A percentile compares a stretch with the other conserved stretches of the same genome.
Conservation (phyloP, 2,329 filamentous ascomycete species). For the Phoma herbarum region DNA sequence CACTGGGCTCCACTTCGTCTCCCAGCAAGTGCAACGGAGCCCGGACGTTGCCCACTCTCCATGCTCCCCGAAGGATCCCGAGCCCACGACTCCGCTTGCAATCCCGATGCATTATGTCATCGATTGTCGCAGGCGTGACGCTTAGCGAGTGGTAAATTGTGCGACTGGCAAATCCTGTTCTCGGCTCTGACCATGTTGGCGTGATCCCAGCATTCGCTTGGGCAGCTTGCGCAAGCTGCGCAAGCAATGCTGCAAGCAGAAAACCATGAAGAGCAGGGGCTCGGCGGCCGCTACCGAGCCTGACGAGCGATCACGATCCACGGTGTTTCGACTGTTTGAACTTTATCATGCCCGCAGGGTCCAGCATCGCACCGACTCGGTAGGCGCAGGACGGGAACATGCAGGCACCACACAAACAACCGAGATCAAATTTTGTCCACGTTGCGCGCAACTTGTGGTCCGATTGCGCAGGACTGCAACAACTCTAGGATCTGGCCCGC, state of each 20-base stretch:
- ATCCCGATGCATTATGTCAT: conserved; percentile 33
- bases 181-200: conserved; percentile 34
- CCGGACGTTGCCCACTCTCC: conserved; percentile 13
- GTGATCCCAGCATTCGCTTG: conserved; percentile 22
- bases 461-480: not conserved
- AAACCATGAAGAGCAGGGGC: conserved; percentile 8
- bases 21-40: conserved; percentile 11
- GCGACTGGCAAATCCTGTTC: conserved; percentile 24
- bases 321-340: conserved; percentile 6
- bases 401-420: conserved; percentile 13
- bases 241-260: not conserved
- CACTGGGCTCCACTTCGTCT: conserved; percentile 17
- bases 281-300: conserved; percentile 17
- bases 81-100: conserved; percentile 28
- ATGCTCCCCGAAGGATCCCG: conserved; percentile 25
- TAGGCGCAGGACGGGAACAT: not conserved
- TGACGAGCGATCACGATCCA: conserved; percentile 10
- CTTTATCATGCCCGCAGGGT: conserved; percentile 15
- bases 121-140: conserved; percentile 11
- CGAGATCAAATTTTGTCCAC: conserved; percentile 5
- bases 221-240: not conserved
- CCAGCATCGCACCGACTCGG: conserved; percentile 16
- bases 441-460: conserved; percentile 4
- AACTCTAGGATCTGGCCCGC: not conserved
- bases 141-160: conserved; percentile 25